Evolutionary conservation across 2,329 filamentous ascomycete genomes (phyloP).

Genomic region (Monosporascus sp.): DNA sequence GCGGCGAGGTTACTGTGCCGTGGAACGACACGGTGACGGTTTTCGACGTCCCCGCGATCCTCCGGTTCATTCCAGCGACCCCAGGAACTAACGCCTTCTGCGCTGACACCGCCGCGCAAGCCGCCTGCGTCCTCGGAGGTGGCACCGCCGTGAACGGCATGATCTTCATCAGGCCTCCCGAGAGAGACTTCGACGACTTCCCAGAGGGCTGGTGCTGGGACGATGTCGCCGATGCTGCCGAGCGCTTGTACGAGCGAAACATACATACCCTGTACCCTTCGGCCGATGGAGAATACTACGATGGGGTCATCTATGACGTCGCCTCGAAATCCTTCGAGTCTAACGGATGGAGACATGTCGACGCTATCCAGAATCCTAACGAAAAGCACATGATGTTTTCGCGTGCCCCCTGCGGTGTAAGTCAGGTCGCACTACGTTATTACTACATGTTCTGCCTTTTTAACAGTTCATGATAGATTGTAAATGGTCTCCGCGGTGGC

Average conservation of each 20-base stretch:
- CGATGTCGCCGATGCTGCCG: constrained; percentile 21
- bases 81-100: constrained; percentile 25
- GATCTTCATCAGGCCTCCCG: constrained; percentile 28
- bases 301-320: constrained; percentile 10
- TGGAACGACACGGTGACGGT: constrained; percentile 29
- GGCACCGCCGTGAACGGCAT: constrained; percentile 29
- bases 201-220: constrained; percentile 25
- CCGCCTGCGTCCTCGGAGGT: constrained; percentile 34
- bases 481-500: constrained; percentile 10
- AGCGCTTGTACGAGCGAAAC: constrained; percentile 22
- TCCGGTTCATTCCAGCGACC: constrained; percentile 17
- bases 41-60: constrained; percentile 26
- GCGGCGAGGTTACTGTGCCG: constrained; percentile 21
- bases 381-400: constrained; percentile 10
- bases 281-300: constrained; percentile 17
- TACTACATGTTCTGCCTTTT: neutral
- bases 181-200: constrained; percentile 27
- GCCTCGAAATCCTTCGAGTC: constrained; percentile 11
- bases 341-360: constrained; percentile 10
- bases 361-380: constrained; percentile 10
- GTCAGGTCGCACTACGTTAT: neutral
- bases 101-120: constrained; percentile 29
- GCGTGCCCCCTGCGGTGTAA: neutral
- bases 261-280: constrained; percentile 22
- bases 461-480: constrained; percentile 47